phyloP scores from a whole-genome alignment of 2,329 filamentous ascomycete species.

The Ophiostoma ips region DNA sequence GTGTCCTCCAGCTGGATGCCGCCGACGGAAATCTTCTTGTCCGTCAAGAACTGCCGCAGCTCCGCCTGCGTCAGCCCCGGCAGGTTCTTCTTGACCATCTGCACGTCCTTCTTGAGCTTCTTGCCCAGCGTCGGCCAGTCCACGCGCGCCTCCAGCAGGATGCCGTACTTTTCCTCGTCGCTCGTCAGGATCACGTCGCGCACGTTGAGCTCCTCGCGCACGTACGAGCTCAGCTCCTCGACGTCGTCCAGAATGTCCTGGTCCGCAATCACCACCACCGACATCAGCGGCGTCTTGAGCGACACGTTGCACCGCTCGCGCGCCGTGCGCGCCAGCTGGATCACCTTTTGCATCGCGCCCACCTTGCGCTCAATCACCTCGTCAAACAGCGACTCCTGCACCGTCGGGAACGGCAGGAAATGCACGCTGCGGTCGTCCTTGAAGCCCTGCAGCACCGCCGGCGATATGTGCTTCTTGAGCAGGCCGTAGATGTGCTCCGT shows the following conservation, averaged over 20 bases:
- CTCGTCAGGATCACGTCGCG: conserved; percentile 70
- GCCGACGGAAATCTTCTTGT: conserved; percentile 66
- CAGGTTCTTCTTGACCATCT: conserved; percentile 80
- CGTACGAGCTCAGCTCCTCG: conserved; percentile 72
- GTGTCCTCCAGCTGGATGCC: conserved; percentile 72
- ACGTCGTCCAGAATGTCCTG: conserved; percentile 75
- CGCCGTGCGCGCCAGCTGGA: conserved; percentile 76
- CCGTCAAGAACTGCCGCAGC: conserved; percentile 62
- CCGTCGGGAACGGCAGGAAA: conserved; percentile 81
- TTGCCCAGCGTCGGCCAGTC: conserved; percentile 93
- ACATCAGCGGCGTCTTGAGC: conserved; percentile 83
- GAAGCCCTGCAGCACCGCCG: conserved; percentile 40
- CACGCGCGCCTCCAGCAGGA: conserved; percentile 77
- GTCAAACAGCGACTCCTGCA: conserved; percentile 79
- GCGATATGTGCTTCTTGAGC: conserved; percentile 68
- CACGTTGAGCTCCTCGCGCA: conserved; percentile 84
- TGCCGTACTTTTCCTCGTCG: conserved; percentile 82
- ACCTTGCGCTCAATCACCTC: conserved; percentile 75
- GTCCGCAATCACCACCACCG: conserved; percentile 79
- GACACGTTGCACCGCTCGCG: conserved; percentile 74
- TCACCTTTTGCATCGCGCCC: conserved; percentile 85
- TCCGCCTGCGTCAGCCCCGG: conserved; percentile 65
- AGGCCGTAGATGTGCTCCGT: conserved; percentile 87
- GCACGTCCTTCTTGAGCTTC: conserved; percentile 92
- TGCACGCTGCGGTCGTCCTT: conserved; percentile 78